phyloP scores from a whole-genome alignment of 495 filamentous ascomycete species.

The Immersiella caudata region DNA sequence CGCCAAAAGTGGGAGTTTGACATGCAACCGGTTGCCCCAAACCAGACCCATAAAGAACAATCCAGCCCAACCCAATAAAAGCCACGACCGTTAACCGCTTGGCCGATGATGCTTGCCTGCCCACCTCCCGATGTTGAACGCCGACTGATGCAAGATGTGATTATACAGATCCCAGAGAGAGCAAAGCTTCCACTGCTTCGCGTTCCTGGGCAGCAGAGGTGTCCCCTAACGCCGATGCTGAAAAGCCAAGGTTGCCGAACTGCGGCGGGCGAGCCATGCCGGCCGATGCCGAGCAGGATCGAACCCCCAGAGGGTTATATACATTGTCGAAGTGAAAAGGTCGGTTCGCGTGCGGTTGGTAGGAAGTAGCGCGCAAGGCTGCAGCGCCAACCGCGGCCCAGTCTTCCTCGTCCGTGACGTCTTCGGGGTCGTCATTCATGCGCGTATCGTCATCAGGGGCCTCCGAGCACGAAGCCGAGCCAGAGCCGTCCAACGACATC shows the following conservation, averaged over 20 bases:
- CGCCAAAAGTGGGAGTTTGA: conserved; percentile 9
- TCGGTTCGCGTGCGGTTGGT: conserved; percentile 41
- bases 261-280: conserved; percentile 53
- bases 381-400: conserved; percentile 90
- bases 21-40: conserved; percentile 15
- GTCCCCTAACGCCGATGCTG: conserved; percentile 49
- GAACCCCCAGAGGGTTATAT: conserved; percentile 49
- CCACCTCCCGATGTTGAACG: conserved; percentile 41
- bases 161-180: conserved; percentile 87
- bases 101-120: conserved; percentile 19
- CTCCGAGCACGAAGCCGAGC: conserved; percentile 72
- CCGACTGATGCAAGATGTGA: conserved; percentile 50
- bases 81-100: conserved; percentile 19
- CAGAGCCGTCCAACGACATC: conserved; percentile 84
- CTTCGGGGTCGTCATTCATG: conserved; percentile 68
- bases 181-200: conserved; percentile 80
- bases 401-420: conserved; percentile 96
- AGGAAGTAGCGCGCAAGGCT: conserved; percentile 74
- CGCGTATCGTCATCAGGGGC: conserved; percentile 69
- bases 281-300: conserved; percentile 49
- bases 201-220: conserved; percentile 71
- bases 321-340: conserved; percentile 47
- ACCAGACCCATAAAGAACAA: conserved; percentile 17
- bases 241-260: conserved; percentile 52
- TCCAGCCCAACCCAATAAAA: conserved; percentile 21